These are phyloP conservation scores for Raphanus raphanistrum DNA, from an alignment of 345 rosid species.

Conservation along the genomic window DNA sequence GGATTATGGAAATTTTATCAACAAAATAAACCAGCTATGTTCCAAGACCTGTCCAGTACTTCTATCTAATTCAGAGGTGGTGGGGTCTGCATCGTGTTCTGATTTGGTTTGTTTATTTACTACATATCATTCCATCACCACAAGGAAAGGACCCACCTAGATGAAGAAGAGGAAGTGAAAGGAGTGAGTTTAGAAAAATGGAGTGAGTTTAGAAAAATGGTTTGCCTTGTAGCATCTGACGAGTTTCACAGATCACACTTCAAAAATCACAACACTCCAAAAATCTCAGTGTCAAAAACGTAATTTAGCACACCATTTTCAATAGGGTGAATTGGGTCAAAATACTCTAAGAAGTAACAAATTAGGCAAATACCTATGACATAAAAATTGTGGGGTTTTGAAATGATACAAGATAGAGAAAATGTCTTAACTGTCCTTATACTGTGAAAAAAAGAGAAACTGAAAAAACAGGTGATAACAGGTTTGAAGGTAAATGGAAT, in stretches of 20 bases:
- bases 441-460: no score
- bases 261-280: slow-evolving; percentile 9
- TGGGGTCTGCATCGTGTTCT: background rate
- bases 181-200: background rate
- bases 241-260: background rate
- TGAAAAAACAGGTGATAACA: no score
- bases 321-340: no score
- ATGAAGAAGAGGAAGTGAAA: background rate
- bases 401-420: no score
- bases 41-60: background rate
- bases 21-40: background rate
- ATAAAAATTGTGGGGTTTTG: no score
- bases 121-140: background rate
- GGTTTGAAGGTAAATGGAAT: no score
- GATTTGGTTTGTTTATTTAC: background rate
- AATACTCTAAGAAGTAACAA: no score
- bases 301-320: background rate
- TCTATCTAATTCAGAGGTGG: background rate
- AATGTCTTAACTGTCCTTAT: no score
- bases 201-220: background rate
- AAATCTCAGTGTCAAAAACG: slow-evolving; percentile 11
- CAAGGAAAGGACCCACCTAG: slow-evolving; percentile 2
- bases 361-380: no score
- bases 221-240: slow-evolving; percentile 16
- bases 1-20: background rate